Evolutionary conservation across 2,329 filamentous ascomycete species (phyloP).

Genomic region (Claviceps spartinae): DNA sequence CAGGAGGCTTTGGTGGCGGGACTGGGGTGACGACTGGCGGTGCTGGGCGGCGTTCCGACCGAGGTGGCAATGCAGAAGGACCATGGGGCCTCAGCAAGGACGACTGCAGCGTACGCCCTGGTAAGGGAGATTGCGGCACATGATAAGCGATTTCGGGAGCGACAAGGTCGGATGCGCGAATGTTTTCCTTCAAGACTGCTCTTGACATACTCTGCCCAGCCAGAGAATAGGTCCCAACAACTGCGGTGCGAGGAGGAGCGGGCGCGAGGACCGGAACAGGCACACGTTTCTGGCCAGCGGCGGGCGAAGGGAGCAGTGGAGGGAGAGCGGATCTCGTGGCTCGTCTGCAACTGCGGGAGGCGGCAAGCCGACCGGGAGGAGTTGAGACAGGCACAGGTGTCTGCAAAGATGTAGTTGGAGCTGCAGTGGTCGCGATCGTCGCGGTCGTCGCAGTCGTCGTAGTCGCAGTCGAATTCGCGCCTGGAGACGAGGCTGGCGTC

Average conservation of each 20-base stretch:
- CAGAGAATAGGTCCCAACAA: not conserved
- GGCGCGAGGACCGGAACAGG: constrained; percentile 1
- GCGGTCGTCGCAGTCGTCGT: not conserved
- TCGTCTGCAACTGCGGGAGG: constrained; percentile 10
- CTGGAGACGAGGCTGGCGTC: not conserved
- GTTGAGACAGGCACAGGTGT: constrained; percentile 9
- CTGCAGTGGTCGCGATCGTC: not conserved
- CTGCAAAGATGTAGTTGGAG: constrained; percentile 8
- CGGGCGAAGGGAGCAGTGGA: constrained; percentile 1
- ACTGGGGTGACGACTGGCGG: constrained; percentile 19
- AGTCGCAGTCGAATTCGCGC: not conserved
- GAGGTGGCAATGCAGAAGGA: constrained; percentile 18
- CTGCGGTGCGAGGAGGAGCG: constrained; percentile 1
- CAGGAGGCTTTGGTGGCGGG: constrained; percentile 22
- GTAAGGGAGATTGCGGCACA: constrained; percentile 20
- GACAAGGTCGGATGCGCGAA: constrained; percentile 22
- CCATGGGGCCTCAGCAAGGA: constrained; percentile 22
- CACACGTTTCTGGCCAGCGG: constrained; percentile 1
- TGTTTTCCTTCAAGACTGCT: constrained; percentile 10
- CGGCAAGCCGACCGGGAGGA: constrained; percentile 11
- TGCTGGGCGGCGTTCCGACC: constrained; percentile 15
- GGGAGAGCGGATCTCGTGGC: constrained; percentile 3
- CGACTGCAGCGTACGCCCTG: constrained; percentile 12
- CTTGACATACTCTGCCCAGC: constrained; percentile 4
- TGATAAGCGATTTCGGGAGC: constrained; percentile 29